Percentiles rank a stretch among this genome's conserved stretches.
Evolutionary conservation across 2,329 filamentous ascomycete species (phyloP).

Genomic region (Plectosphaerella cucumerina): DNA sequence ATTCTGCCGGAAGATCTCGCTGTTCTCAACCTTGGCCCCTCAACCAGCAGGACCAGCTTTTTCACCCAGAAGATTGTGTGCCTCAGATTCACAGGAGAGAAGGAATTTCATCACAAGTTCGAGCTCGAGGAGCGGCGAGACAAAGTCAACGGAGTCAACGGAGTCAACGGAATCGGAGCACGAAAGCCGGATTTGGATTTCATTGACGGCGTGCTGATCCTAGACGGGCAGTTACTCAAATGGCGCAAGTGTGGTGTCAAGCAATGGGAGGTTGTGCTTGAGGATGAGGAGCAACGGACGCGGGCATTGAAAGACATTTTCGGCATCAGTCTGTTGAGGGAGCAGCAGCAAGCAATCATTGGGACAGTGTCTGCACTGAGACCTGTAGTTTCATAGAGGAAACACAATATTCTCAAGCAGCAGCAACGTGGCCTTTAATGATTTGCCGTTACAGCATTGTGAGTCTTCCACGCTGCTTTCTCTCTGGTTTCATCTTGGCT

Average conservation of each 20-base stretch:
- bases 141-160: conserved; percentile 6
- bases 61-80: conserved; percentile 33
- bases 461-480: too few relatives aligned
- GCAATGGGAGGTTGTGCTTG: conserved; percentile 34
- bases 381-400: too few relatives aligned
- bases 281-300: conserved; percentile 44
- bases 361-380: conserved; percentile 22
- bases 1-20: conserved; percentile 41
- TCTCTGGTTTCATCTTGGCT: too few relatives aligned
- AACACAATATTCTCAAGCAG: too few relatives aligned
- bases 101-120: conserved; percentile 6
- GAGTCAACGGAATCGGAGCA: conserved; percentile 22
- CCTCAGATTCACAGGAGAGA: conserved; percentile 33
- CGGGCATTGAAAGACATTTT: conserved; percentile 45
- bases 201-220: conserved; percentile 29
- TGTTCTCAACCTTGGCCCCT: conserved; percentile 38
- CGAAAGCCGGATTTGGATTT: conserved; percentile 3
- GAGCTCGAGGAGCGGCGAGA: neutral
- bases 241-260: conserved; percentile 28
- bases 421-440: too few relatives aligned
- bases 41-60: conserved; percentile 28
- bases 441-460: too few relatives aligned
- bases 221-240: conserved; percentile 42
- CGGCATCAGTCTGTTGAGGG: conserved; percentile 36
- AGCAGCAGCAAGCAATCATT: conserved; percentile 44